These are phyloP conservation scores for Cryptococcus hybrid DNA, from an alignment of 1,284 basidiomycete species.

Conservation along the genomic window DNA sequence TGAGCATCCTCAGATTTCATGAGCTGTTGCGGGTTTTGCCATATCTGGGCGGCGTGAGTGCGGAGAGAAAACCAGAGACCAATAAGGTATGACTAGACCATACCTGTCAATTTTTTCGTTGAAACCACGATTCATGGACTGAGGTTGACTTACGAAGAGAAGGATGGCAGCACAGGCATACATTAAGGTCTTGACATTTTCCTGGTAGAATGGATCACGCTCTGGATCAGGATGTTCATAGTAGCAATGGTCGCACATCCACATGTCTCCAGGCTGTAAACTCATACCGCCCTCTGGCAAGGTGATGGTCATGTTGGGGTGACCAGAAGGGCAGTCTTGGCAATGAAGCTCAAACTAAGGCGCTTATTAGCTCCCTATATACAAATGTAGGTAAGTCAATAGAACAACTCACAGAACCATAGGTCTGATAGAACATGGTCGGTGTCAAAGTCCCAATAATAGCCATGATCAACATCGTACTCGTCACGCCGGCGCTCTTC, in stretches of 20 bases:
- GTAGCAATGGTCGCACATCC: constrained; percentile 89
- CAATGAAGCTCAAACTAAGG: constrained; percentile 87
- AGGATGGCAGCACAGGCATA: constrained; percentile 90
- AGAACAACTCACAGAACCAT: constrained; percentile 76
- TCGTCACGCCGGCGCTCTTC: constrained; percentile 95
- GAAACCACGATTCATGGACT: not conserved
- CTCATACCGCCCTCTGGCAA: not conserved
- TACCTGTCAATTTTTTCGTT: constrained; percentile 6
- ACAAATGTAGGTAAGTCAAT: not conserved
- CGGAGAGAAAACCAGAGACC: constrained; percentile 98
- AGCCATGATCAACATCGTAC: constrained; percentile 99
- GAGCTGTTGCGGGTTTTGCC: constrained; percentile 93
- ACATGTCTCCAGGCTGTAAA: constrained; percentile 55
- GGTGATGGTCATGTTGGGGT: constrained; percentile 5
- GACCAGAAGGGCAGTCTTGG: constrained; percentile 73
- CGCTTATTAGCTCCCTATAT: not conserved
- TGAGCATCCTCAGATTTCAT: constrained; percentile 64
- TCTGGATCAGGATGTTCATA: constrained; percentile 94
- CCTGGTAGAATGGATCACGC: constrained; percentile 93
- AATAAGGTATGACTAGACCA: constrained; percentile 84
- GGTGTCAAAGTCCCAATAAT: constrained; percentile 96
- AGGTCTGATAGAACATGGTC: constrained; percentile 97
- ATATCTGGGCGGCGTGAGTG: constrained; percentile 97
- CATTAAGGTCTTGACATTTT: constrained; percentile 89
- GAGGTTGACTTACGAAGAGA: constrained; percentile 66